phyloP scores from a whole-genome alignment of 768 basidiomycete genomes.

The Amanita muscaria region DNA sequence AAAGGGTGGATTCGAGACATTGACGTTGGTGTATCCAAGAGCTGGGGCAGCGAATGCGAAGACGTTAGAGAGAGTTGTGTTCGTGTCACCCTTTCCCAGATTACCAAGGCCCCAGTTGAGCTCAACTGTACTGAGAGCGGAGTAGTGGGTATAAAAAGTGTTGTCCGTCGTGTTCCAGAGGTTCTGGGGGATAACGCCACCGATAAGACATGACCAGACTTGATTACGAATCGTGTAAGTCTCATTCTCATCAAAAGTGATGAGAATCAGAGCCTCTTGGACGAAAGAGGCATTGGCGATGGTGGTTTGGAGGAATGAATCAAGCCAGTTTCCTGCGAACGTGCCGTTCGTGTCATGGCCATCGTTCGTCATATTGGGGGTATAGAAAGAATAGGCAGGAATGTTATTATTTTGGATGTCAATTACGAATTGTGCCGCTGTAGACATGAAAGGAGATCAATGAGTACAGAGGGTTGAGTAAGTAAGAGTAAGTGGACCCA shows the following conservation, averaged over 20 bases:
- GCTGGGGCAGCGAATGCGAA: conserved; percentile 36
- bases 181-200: conserved; percentile 33
- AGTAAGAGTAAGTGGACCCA: too few species aligned
- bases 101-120: conserved; percentile 55
- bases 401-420: conserved; percentile 43
- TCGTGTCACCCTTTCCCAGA: conserved; percentile 50
- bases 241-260: conserved; percentile 56
- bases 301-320: conserved; percentile 43
- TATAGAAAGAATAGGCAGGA: conserved; percentile 54
- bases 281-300: conserved; percentile 41
- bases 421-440: conserved; percentile 27
- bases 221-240: conserved; percentile 34
- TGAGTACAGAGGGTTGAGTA: conserved; percentile 20
- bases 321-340: conserved; percentile 37
- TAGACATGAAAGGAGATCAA: too few species aligned
- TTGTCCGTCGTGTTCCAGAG: conserved; percentile 38
- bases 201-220: conserved; percentile 34
- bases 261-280: conserved; percentile 42
- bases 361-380: conserved; percentile 54
- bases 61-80: conserved; percentile 34
- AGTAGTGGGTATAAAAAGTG: conserved; percentile 57
- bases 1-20: too few species aligned
- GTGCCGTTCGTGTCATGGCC: conserved; percentile 51
- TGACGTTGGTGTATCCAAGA: background rate
- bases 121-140: conserved; percentile 43